Evolutionary conservation across 345 rosid genomes (phyloP), one percentile per base, ranked within the genome.

Genomic region (Adansonia digitata): DNA sequence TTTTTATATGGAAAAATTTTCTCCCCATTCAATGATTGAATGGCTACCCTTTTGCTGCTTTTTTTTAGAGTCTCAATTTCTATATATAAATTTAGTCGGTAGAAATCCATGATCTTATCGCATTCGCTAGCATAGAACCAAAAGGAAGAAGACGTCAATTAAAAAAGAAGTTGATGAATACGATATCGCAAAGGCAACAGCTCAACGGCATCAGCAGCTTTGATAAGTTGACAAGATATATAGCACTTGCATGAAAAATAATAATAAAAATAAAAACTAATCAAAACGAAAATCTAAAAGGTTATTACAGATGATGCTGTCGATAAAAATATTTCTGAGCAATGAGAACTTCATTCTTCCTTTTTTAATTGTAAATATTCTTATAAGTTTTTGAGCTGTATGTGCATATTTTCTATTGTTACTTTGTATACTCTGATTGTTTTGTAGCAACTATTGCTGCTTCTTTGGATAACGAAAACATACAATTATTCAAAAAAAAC

Each of bases 21-120:
- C 71, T 24, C 37, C 71, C n/a, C 37, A 13, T 26, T 27, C 55
- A 67, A 67, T 67, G 12, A 67, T 67, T 45, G 71, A 66, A 67
- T 42, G 12, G 7, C 26, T 26, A 26, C 55, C 71, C 13, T 67
- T 42, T 43, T 67, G 35, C 71, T 45, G 71, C 55, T 43, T 42
- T n/a, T 39, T 43, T 42, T n/a, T 39, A 64, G 46, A 39, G 48
- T 35, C 29, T 7, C 48, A 17, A 5, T 40, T 22, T 13, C 51
- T 7, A 12, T 20, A 26, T 56, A n/a, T n/a, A n/a, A 42, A 42
- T 20, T 15, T 56, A 34, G 62, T 26, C 29, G n/a, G 71, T 26
- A 3, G 22, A 39, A 55, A 2, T 1, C 34, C 22, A 45, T 67
- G 53, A 26, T 43, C 71, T 67, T 67, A 43, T 67, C 71, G 13